phyloP scores from a whole-genome alignment of 805 yeast species.

The Yarrowia osloensis region DNA sequence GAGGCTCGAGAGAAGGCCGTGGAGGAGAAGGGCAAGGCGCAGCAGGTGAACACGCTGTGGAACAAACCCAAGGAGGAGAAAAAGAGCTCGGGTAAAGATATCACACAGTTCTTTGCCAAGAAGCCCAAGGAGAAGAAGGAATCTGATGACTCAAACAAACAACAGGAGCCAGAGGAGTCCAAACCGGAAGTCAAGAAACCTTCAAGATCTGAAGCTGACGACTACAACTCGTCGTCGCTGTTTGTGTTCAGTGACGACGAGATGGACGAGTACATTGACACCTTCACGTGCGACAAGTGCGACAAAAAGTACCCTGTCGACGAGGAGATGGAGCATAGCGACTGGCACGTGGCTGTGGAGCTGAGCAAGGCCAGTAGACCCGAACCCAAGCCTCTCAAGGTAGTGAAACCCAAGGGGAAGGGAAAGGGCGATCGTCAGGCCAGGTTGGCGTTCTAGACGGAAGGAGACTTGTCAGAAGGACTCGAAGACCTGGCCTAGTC shows the following conservation, averaged over 20 bases:
- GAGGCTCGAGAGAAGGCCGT: slow-evolving; percentile 11
- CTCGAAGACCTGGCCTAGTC: too few relatives aligned
- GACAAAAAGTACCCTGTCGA: slow-evolving; percentile 32
- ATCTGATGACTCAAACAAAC: neutral
- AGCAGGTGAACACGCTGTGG: neutral
- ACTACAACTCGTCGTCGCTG: slow-evolving; percentile 6
- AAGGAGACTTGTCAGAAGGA: too few relatives aligned
- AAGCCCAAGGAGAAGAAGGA: slow-evolving; percentile 1
- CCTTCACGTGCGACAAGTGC: slow-evolving; percentile 41
- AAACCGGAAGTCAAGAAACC: neutral
- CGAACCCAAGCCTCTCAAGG: slow-evolving; percentile 15
- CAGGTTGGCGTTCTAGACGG: neutral
- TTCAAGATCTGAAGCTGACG: neutral
- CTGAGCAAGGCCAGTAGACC: slow-evolving; percentile 33
- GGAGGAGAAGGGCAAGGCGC: neutral
- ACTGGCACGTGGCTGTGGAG: slow-evolving; percentile 47
- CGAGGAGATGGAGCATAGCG: slow-evolving; percentile 43
- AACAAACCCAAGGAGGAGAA: slow-evolving; percentile 11
- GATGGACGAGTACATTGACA: slow-evolving; percentile 16
- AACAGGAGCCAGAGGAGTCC: neutral
- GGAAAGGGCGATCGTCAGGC: slow-evolving; percentile 2
- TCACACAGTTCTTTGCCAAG: slow-evolving; percentile 5
- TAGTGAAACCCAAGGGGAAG: slow-evolving; percentile 20
- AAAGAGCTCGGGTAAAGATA: slow-evolving; percentile 1
- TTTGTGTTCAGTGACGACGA: slow-evolving; percentile 20